These are phyloP conservation scores for Ramaria rubella DNA, from an alignment of 768 basidiomycete species.

Conservation along the genomic window DNA sequence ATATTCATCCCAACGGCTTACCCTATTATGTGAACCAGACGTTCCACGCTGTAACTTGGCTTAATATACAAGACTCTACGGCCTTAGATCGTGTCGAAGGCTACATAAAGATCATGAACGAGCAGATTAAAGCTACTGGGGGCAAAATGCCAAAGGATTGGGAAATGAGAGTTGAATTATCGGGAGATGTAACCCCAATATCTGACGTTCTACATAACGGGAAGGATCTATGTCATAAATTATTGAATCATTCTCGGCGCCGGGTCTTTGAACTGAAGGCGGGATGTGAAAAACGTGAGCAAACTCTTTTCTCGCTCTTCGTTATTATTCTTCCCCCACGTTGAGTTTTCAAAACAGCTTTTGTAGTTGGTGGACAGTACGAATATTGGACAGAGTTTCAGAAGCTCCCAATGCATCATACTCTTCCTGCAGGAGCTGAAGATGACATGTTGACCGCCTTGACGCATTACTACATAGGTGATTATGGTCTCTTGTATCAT, in stretches of 20 bases:
- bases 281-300: not conserved
- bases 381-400: not conserved
- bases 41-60: not conserved
- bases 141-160: not conserved
- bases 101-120: not conserved
- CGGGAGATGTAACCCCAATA: too few species aligned
- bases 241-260: not conserved
- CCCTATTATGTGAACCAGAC: not conserved
- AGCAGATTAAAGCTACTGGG: not conserved
- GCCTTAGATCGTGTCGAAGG: not conserved
- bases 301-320: not conserved
- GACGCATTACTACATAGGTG: not conserved
- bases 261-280: not conserved
- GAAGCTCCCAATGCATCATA: not conserved
- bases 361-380: not conserved
- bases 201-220: too few species aligned
- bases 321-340: not conserved
- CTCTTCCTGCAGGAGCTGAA: not conserved
- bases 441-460: not conserved
- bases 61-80: not conserved
- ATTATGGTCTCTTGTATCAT: not conserved
- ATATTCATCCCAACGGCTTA: not conserved
- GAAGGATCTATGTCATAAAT: not conserved
- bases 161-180: not conserved
- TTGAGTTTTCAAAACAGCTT: too few species aligned